Conservation (phyloP, 148 eudicot species). For the Chenopodium suecicum region DNA sequence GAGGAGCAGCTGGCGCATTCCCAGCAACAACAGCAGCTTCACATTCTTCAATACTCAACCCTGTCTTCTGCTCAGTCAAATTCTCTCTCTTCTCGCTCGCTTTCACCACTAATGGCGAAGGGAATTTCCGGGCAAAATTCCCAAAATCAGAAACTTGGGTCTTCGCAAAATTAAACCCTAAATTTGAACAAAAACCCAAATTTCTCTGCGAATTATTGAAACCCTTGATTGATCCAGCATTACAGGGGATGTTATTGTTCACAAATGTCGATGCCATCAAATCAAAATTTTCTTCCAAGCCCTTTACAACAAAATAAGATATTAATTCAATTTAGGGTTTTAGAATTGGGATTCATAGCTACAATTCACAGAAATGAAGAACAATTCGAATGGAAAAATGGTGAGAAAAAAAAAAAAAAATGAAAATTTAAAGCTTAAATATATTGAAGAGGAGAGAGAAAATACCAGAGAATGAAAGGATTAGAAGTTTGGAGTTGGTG, state of each 20-base stretch:
- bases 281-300: background rate
- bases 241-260: conserved; percentile 31
- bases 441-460: no score
- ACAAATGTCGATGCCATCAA: conserved; percentile 37
- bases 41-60: conserved; percentile 65
- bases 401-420: background rate
- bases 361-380: background rate
- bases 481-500: background rate
- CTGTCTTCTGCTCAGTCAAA: conserved; percentile 35
- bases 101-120: conserved; percentile 31
- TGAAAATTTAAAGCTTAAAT: no score
- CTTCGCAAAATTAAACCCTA: conserved; percentile 2
- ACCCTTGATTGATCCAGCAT: conserved; percentile 36
- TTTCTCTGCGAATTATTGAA: conserved; percentile 22
- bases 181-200: conserved; percentile 21
- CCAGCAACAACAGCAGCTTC: conserved; percentile 94
- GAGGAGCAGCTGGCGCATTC: conserved; percentile 69
- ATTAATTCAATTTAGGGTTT: background rate
- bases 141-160: conserved; percentile 13
- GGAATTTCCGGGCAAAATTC: background rate
- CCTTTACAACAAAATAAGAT: background rate
- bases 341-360: background rate
- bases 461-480: background rate
- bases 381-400: background rate
- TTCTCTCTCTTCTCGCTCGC: conserved; percentile 40